Percentiles rank a stretch among this genome's conserved stretches.
phyloP scores from a whole-genome alignment of 2,329 filamentous ascomycete species.

The Stromatinia cepivora region DNA sequence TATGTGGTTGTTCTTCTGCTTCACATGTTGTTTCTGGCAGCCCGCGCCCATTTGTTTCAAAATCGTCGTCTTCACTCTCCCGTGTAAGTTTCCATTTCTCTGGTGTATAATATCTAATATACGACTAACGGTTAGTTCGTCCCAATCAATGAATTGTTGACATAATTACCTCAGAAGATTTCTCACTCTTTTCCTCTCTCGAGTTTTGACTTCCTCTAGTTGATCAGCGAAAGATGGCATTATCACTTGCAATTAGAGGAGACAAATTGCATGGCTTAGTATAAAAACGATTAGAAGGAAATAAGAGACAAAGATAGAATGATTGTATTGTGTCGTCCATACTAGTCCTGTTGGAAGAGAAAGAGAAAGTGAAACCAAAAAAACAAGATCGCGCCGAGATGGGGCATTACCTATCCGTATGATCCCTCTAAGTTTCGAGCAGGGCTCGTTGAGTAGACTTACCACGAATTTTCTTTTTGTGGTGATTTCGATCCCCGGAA shows the following conservation, averaged over 20 bases:
- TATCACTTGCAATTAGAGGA: background rate
- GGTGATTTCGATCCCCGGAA: background rate
- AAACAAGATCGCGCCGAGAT: background rate
- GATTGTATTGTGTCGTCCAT: no score
- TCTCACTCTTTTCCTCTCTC: conserved; percentile 21
- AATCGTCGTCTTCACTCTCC: conserved; percentile 5
- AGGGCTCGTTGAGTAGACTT: background rate
- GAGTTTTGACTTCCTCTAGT: background rate
- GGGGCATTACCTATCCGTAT: background rate
- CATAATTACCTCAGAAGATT: conserved; percentile 18
- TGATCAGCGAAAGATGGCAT: conserved; percentile 8
- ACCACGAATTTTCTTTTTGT: background rate
- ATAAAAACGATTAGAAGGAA: background rate
- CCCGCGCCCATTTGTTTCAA: background rate
- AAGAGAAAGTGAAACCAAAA: background rate
- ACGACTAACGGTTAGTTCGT: no score
- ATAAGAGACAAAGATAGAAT: background rate
- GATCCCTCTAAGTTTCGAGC: background rate
- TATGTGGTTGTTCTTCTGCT: background rate
- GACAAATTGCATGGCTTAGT: background rate
- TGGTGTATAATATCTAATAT: conserved; percentile 24
- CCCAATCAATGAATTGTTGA: background rate
- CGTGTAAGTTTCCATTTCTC: conserved; percentile 11
- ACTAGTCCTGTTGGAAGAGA: background rate
- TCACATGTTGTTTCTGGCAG: background rate